Conservation (phyloP, 805 yeast species). For the Kazachstania psychrophila region DNA sequence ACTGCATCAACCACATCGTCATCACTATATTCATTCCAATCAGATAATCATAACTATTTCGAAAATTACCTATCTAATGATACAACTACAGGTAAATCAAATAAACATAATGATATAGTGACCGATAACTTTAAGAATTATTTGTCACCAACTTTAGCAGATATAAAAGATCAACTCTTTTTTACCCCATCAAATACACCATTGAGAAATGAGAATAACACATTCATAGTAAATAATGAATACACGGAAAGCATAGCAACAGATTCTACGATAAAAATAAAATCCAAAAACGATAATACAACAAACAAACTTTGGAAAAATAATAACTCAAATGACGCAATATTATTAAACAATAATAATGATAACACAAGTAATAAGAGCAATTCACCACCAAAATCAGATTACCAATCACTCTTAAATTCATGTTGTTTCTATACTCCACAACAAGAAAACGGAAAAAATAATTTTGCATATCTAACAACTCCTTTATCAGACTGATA, state of each 20-base stretch:
- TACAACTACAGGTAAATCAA: background rate
- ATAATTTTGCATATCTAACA: background rate
- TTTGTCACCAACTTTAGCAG: constrained; percentile 1
- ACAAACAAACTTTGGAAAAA: background rate
- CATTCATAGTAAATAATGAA: background rate
- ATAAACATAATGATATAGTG: background rate
- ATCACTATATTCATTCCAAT: constrained; percentile 7
- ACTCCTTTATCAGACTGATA: background rate
- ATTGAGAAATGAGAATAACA: constrained; percentile 2
- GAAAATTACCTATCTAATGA: too few relatives aligned
- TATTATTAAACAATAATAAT: constrained; percentile 6
- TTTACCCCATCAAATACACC: background rate
- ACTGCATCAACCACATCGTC: constrained; percentile 6
- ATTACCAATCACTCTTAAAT: constrained; percentile 21
- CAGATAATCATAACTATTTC: too few relatives aligned
- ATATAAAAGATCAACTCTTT: background rate
- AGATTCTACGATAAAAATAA: constrained; percentile 13
- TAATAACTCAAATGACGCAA: constrained; percentile 1
- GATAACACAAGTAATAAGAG: constrained; percentile 2
- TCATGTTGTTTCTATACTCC: constrained; percentile 23
- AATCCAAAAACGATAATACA: constrained; percentile 1
- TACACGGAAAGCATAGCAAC: constrained; percentile 11
- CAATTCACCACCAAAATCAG: constrained; percentile 11
- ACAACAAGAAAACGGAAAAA: constrained; percentile 1
- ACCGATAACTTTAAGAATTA: background rate